phyloP scores from a whole-genome alignment of 805 yeast genomes.

The Vanderwaltozyma yarrowii region DNA sequence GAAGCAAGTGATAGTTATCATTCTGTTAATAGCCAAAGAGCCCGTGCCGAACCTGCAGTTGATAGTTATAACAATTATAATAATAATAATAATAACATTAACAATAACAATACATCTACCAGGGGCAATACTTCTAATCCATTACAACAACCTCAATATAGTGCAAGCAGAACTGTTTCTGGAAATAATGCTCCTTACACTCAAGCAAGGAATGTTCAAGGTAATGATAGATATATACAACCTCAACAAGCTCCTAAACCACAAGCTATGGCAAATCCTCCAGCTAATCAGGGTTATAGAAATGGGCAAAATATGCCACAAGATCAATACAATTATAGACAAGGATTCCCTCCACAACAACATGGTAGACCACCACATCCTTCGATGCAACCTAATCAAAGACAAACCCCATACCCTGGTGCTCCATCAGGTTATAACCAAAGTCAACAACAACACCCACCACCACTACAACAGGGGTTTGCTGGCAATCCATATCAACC shows the following conservation, averaged over 20 bases:
- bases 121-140: background rate
- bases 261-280: no score
- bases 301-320: no score
- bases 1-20: background rate
- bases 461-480: background rate
- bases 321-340: background rate
- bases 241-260: background rate
- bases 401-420: no score
- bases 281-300: background rate
- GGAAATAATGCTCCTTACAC: background rate
- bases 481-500: background rate
- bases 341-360: background rate
- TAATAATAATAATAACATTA: no score
- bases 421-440: background rate
- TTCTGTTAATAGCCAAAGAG: background rate
- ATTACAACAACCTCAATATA: constrained; percentile 2
- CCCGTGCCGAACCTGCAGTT: no score
- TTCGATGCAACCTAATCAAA: background rate
- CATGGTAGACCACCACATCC: background rate
- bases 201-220: no score
- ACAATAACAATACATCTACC: background rate
- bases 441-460: background rate
- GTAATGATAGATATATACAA: no score
- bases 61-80: no score
- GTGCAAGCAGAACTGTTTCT: background rate